Percentiles rank a stretch among this genome's conserved stretches.
phyloP scores from a whole-genome alignment of 306 rosid species.

The Amphicarpaea edgeworthii region DNA sequence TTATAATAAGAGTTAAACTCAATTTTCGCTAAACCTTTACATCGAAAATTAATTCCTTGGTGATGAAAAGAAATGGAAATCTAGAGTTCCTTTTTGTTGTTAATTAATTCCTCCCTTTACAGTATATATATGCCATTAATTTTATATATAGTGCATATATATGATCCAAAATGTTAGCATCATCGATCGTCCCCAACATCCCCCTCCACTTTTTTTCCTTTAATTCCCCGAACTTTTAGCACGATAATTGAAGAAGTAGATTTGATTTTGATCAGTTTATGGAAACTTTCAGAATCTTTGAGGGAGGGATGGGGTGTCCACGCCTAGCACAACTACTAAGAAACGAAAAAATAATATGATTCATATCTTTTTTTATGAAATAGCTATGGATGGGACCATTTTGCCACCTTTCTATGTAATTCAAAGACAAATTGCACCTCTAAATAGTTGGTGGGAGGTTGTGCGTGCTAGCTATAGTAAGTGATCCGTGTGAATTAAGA shows the following conservation, averaged over 20 bases:
- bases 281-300: conserved; percentile 50
- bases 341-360: conserved; percentile 78
- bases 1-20: neutral
- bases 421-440: conserved; percentile 45
- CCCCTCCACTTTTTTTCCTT: neutral
- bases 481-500: conserved; percentile 45
- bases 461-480: neutral
- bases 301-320: conserved; percentile 48
- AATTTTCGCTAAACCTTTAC: neutral
- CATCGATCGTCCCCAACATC: conserved; percentile 30
- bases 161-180: conserved; percentile 34
- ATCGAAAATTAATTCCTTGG: neutral
- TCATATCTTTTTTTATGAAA: conserved; percentile 46
- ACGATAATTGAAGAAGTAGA: neutral
- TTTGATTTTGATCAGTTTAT: neutral
- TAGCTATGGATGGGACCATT: conserved; percentile 48
- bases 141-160: conserved; percentile 25
- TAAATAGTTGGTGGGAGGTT: conserved; percentile 55
- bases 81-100: conserved; percentile 21
- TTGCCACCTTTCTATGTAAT: conserved; percentile 7
- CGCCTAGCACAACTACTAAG: conserved; percentile 54
- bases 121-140: conserved; percentile 5
- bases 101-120: neutral
- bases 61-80: conserved; percentile 8
- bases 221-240: conserved; percentile 42